Base-by-base conservation (phyloP, 306 rosid genomes). In the Herpetospermum pedunculosum region DNA sequence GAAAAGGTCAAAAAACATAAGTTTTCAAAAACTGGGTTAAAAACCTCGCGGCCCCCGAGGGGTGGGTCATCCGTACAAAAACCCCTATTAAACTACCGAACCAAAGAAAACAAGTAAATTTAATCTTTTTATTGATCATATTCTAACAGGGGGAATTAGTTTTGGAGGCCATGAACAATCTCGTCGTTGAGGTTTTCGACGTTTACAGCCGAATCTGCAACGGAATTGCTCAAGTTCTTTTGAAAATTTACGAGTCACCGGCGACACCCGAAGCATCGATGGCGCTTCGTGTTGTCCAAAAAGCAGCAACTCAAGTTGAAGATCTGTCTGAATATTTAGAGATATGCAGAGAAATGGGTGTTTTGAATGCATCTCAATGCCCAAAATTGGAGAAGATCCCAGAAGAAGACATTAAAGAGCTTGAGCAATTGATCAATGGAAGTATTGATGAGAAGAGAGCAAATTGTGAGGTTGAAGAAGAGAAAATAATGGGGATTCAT, bases 141-240 rank as follows among this genome's bases (percentile, higher is more conserved):
- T 29, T 60, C 44, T 0, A 58, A 58, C 23, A 60, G 69, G 69
- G 4, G 12, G 44, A 76, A 5, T 74, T 90, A 0, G 58, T 93
- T 19, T 79, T 86, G 16, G 98, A 93, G 38, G 98, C 98, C 0
- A 93, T 93, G 98, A 92, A 85, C 40, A 87, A 92, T 60, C 75
- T 91, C 3, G 43, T 89, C 6, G 82, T 84, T 0, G 98, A 93
- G 80, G 77, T 86, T 25, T 91, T 81, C 19, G 88, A 89, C 25
- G 77, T 87, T 18, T 86, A 93, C 68, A 80, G 89, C 67, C 82
- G 80, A 30, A 79, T 89, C 3, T 89, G 90, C 77, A 80, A 80
- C 47, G 88, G 72, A 67, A 85, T 91, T 12, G 92, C 88, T 3
- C 21, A 47, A 14, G 84, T 74, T 23, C 34, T 93, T 46, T 2